Base-by-base conservation (phyloP, 306 rosid genomes). In the Myrica gale region DNA sequence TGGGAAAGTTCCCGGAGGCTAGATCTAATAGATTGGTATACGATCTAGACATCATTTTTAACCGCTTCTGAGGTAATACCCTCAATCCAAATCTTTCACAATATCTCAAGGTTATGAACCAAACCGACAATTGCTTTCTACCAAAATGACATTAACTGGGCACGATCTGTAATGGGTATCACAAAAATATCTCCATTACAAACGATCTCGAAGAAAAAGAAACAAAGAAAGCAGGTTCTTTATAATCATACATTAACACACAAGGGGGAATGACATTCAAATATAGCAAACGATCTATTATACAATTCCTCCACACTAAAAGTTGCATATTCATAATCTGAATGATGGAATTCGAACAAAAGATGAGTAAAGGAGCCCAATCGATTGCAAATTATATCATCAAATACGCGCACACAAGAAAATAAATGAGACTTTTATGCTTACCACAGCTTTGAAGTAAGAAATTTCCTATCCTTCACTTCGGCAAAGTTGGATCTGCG, bases 1-100 rank as follows among this genome's bases (percentile, higher is more conserved):
- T 70, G 20, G 91, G 91, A 56, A 85, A 88, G 75, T 88, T 85
- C 63, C 91, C 91, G 5, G 91, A 88, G 58, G 89, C 89, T 23
- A 88, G 87, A 83, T 88, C 91, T 75, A 88, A 85, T 23, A 88
- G 87, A 72, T 88, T 88, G 55, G 89, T 85, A 81, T 85, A 88
- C 81, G 89, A 88, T 79, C 80, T 88, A 10, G 91, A 88, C 87
- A 85, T 85, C 89, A 88, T 88, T 74, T 83, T 85, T 37, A 75
- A 53, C 20, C 16, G 43, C 58, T 68, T 78, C 53, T 19, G 20
- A 48, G 41, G 75, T 65, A 4, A 67, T 20, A 23, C 68, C 63
- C 63, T 81, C 68, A 77, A 87, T 70, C 69, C 44, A 61, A 39
- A 54, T 10, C 32, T 41, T 50, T 53, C 52, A 44, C 69, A 77